These are phyloP conservation scores for Exophiala mesophila DNA, from an alignment of 2,329 filamentous ascomycete genomes.

Conservation along the genomic window DNA sequence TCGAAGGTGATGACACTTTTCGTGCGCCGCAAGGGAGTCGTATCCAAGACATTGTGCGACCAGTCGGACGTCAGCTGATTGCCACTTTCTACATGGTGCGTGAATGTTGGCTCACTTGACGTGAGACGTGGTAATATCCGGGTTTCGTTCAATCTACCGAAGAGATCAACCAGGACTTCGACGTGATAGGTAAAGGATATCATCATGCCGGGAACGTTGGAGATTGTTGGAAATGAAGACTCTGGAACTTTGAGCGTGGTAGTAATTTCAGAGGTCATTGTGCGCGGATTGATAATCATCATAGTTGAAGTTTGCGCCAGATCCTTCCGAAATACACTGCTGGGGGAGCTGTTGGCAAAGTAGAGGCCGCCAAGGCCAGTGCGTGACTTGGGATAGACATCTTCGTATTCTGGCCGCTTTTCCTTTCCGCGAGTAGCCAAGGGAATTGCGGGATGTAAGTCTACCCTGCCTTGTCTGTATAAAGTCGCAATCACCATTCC, in stretches of 20 bases:
- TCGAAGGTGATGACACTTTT: constrained; percentile 86
- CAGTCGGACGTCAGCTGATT: constrained; percentile 38
- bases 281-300: constrained; percentile 77
- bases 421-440: constrained; percentile 56
- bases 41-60: constrained; percentile 71
- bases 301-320: constrained; percentile 83
- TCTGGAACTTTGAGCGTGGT: constrained; percentile 82
- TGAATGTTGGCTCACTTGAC: constrained; percentile 27
- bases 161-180: constrained; percentile 87
- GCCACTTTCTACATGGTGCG: constrained; percentile 35
- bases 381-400: constrained; percentile 80
- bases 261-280: constrained; percentile 72
- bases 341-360: constrained; percentile 77
- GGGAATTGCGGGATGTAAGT: constrained; percentile 64
- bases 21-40: constrained; percentile 75
- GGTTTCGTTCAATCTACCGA: constrained; percentile 77
- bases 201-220: constrained; percentile 83
- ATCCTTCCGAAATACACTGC: constrained; percentile 92
- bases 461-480: constrained; percentile 84
- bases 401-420: constrained; percentile 68
- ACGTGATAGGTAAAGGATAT: constrained; percentile 93
- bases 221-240: constrained; percentile 87
- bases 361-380: constrained; percentile 84
- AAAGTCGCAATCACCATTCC: constrained; percentile 92
- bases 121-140: constrained; percentile 56